A percentile compares a stretch with the other conserved stretches of the same genome.
phyloP scores from a whole-genome alignment of 1,284 basidiomycete genomes.

The Phenoliferia sp. region DNA sequence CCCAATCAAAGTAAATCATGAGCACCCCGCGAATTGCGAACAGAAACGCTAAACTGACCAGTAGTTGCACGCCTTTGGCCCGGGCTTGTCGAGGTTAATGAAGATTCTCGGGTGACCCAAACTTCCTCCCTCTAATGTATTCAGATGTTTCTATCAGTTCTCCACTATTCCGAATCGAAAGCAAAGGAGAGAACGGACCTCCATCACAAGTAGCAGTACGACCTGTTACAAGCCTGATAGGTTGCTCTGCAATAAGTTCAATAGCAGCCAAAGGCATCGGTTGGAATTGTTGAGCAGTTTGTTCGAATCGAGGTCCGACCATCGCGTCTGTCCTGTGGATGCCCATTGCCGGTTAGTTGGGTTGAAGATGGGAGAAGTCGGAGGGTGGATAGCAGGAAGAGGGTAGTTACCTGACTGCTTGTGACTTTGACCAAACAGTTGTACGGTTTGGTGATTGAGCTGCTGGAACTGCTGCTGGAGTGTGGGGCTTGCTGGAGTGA shows the following conservation, averaged over 20 bases:
- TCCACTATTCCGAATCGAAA: background rate
- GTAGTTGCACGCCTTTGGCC: slow-evolving; percentile 59
- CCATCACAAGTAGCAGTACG: slow-evolving; percentile 89
- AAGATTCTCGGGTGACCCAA: slow-evolving; percentile 95
- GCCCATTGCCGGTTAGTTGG: background rate
- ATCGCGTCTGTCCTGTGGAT: slow-evolving; percentile 39
- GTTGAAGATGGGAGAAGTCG: background rate
- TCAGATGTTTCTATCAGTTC: background rate
- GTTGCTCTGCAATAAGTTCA: slow-evolving; percentile 79
- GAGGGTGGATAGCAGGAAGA: background rate
- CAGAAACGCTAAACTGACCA: slow-evolving; percentile 56
- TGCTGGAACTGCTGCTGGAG: slow-evolving; percentile 18
- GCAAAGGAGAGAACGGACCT: slow-evolving; percentile 54
- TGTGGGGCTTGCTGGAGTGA: slow-evolving; percentile 24
- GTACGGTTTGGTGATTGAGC: slow-evolving; percentile 29
- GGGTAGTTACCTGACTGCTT: slow-evolving; percentile 18
- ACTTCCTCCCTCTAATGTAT: slow-evolving; percentile 80
- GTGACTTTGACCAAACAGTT: slow-evolving; percentile 18
- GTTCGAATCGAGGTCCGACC: slow-evolving; percentile 78
- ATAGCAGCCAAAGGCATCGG: slow-evolving; percentile 88
- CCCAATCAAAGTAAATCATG: background rate
- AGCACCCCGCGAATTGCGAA: background rate
- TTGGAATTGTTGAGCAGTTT: slow-evolving; percentile 77
- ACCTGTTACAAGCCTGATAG: slow-evolving; percentile 70
- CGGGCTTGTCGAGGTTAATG: slow-evolving; percentile 79